These are phyloP conservation scores for Blastobotrys attinorum DNA, from an alignment of 805 yeast genomes.

Conservation along the genomic window DNA sequence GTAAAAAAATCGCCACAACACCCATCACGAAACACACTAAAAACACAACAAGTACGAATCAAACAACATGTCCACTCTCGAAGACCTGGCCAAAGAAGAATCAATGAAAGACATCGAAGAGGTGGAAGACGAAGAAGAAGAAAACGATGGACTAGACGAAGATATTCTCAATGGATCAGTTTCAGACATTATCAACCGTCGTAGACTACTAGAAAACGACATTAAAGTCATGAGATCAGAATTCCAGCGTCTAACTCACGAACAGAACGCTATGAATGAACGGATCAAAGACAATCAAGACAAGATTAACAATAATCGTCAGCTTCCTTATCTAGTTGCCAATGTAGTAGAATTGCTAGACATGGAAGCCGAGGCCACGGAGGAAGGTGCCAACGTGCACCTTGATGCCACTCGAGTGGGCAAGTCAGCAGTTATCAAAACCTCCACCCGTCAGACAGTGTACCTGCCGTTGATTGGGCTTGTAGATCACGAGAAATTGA, in stretches of 20 bases:
- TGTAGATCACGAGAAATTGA: slow-evolving; percentile 83
- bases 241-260: slow-evolving; percentile 82
- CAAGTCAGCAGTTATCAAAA: slow-evolving; percentile 96
- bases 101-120: slow-evolving; percentile 81
- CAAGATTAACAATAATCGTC: slow-evolving; percentile 90
- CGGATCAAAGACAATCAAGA: slow-evolving; percentile 94
- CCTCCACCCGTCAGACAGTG: slow-evolving; percentile 95
- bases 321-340: slow-evolving; percentile 92
- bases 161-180: slow-evolving; percentile 76
- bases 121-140: slow-evolving; percentile 48
- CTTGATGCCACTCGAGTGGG: slow-evolving; percentile 86
- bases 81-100: not conserved
- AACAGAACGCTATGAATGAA: slow-evolving; percentile 85
- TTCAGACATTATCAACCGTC: slow-evolving; percentile 74
- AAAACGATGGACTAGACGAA: slow-evolving; percentile 59
- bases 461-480: slow-evolving; percentile 92
- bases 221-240: slow-evolving; percentile 93
- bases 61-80: not conserved
- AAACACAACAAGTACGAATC: not conserved
- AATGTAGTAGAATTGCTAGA: slow-evolving; percentile 93
- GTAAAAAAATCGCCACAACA: no score
- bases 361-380: slow-evolving; percentile 65
- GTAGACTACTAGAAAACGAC: slow-evolving; percentile 86
- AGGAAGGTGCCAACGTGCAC: slow-evolving; percentile 94
- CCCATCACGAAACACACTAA: no score